Evolutionary conservation across 441 rosid species (phyloP), one percentile per base, ranked within the genome.

Genomic region (Populus hybrid): DNA sequence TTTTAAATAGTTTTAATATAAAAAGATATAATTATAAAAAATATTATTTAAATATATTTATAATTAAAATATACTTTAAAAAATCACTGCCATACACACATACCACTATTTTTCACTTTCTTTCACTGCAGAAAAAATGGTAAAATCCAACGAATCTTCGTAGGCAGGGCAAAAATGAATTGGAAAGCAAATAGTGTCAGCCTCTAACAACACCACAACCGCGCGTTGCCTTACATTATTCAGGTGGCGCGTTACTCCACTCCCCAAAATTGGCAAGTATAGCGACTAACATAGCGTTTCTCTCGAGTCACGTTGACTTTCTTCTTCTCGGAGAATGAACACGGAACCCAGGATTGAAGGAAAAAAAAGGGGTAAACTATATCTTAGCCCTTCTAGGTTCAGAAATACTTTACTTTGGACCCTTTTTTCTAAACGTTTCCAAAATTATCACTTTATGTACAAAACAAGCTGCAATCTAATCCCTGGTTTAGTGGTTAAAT

Each of bases 221-320:
- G 7, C 57, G 20, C 57, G 57, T 50, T 50, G 57, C 57, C 57
- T 50, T 50, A 16, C 57, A 14, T 50, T 50, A 50, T 50, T 50
- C 57, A 50, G 57, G 57, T 50, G 57, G 57, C 57, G 57, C 57
- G 57, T 50, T 50, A 50, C 57, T 50, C 57, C 57, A 50, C 57
- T 14, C 57, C 57, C 57, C 57, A 5, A 50, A 50, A 50, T 50
- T 50, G 57, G 57, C 0, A 50, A 50, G 20, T 46, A 5, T 50
- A 50, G 57, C 20, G 57, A 50, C 57, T 16, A 50, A 14, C 57
- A 16, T 21, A 20, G 64, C 36, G n/a, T 69, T 67, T 38, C 32
- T 68, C 38, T 71, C 38, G 67, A 50, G 5, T 46, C 34, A 30
- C 64, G 78, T 77, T 77, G 83, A 81, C 78, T 74, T 23, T 67